Percentiles rank a stretch among this genome's conserved stretches.
These are phyloP conservation scores for Psophocarpus tetragonolobus DNA, from an alignment of 306 rosid genomes.

Conservation along the genomic window DNA sequence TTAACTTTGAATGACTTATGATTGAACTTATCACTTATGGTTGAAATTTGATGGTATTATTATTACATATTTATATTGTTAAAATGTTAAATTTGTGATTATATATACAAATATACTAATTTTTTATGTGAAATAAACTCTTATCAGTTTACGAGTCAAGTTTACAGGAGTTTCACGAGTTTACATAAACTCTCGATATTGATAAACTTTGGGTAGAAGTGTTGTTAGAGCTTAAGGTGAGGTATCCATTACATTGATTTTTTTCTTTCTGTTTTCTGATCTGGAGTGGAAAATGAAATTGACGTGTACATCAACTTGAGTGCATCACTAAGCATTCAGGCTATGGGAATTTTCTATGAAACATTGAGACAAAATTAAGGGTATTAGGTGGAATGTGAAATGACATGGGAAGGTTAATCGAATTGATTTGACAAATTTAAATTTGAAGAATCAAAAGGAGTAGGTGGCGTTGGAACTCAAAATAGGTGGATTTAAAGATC, in stretches of 20 bases:
- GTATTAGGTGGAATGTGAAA: neutral
- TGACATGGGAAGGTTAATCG: neutral
- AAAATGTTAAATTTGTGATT: too few relatives aligned
- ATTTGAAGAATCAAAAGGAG: neutral
- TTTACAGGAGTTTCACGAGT: too few relatives aligned
- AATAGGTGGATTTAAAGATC: neutral
- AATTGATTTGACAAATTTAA: neutral
- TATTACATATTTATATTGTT: too few relatives aligned
- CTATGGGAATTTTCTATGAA: neutral
- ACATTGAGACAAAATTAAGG: neutral
- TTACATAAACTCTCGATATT: too few relatives aligned
- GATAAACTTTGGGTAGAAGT: too few relatives aligned
- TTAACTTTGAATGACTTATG: too few relatives aligned
- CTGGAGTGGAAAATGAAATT: neutral
- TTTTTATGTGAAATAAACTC: too few relatives aligned
- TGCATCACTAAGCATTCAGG: neutral
- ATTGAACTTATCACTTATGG: too few relatives aligned
- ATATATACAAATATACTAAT: too few relatives aligned
- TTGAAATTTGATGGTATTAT: too few relatives aligned
- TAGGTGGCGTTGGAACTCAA: neutral
- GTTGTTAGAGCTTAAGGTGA: neutral
- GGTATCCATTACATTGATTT: neutral
- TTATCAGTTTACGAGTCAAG: too few relatives aligned
- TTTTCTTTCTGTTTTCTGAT: neutral
- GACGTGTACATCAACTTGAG: neutral